Evolutionary conservation across 2,329 filamentous ascomycete genomes (phyloP).

Genomic region (Torrubiella hemipterigena): DNA sequence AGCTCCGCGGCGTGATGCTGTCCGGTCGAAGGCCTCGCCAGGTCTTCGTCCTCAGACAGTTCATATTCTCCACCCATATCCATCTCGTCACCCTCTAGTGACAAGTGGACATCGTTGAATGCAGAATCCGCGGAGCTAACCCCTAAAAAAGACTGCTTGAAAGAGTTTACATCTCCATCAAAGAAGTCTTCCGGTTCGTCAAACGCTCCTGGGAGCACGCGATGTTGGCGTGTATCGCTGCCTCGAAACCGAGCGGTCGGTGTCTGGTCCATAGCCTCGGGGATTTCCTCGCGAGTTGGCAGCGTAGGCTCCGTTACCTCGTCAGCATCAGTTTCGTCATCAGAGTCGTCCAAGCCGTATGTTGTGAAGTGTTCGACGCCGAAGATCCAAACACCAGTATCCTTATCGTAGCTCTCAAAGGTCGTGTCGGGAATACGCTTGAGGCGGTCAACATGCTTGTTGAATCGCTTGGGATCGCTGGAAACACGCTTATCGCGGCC

Average conservation of each 20-base stretch:
- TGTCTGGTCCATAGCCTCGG: too few relatives aligned
- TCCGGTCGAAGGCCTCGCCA: conserved; percentile 67
- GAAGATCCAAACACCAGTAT: conserved; percentile 83
- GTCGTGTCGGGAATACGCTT: conserved; percentile 68
- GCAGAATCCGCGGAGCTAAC: conserved; percentile 76
- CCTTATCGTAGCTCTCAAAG: conserved; percentile 67
- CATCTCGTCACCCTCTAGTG: conserved; percentile 44
- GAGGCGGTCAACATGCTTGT: conserved; percentile 74
- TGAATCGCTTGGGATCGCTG: conserved; percentile 49
- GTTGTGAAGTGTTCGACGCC: conserved; percentile 94
- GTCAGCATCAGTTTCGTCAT: conserved; percentile 56
- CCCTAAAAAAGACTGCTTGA: conserved; percentile 84
- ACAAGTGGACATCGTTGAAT: conserved; percentile 47
- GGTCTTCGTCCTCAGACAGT: conserved; percentile 55
- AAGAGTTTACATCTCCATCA: too few relatives aligned
- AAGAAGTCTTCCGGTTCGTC: conserved; percentile 45
- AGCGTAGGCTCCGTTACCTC: conserved; percentile 10
- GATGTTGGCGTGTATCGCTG: too few relatives aligned
- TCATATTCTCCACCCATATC: conserved; percentile 66
- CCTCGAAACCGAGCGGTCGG: too few relatives aligned
- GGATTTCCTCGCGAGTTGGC: too few relatives aligned
- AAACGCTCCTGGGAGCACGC: conserved; percentile 67
- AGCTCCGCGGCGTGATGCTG: conserved; percentile 69
- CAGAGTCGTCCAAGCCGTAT: conserved; percentile 75
- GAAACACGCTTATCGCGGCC: conserved; percentile 43